These are phyloP conservation scores for Tuctoria greenei DNA, from an alignment of 176 grass and related monocot genomes.

Conservation along the genomic window DNA sequence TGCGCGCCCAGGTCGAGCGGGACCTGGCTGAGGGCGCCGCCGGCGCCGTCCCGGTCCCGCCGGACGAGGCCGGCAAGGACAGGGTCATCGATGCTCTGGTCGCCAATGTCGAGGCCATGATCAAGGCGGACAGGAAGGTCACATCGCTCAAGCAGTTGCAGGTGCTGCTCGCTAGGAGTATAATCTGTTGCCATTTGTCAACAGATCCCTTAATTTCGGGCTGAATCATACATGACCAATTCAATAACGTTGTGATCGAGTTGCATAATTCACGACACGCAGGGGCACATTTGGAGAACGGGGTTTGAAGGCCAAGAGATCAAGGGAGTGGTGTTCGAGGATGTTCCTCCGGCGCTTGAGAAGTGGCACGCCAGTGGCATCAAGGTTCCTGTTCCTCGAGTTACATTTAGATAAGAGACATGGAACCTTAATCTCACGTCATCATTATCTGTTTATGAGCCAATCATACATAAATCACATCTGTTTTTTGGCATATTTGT, in stretches of 20 bases:
- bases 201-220: neutral
- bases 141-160: conserved; percentile 88
- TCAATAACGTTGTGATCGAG: too few species aligned
- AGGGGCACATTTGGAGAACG: conserved; percentile 78
- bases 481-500: neutral
- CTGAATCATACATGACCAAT: too few species aligned
- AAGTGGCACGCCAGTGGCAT: conserved; percentile 63
- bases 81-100: conserved; percentile 56
- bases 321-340: conserved; percentile 68
- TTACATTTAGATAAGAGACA: too few species aligned
- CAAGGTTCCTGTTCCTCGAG: conserved; percentile 32
- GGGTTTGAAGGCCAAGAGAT: conserved; percentile 72
- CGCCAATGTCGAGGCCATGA: conserved; percentile 82
- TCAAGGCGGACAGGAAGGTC: conserved; percentile 78
- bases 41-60: conserved; percentile 56
- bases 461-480: neutral
- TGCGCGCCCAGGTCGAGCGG: conserved; percentile 57
- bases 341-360: conserved; percentile 62
- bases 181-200: neutral
- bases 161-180: conserved; percentile 16
- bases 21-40: conserved; percentile 58
- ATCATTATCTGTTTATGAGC: too few species aligned
- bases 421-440: too few species aligned
- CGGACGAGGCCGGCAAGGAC: conserved; percentile 47
- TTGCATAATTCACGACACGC: neutral